phyloP scores from a whole-genome alignment of 2,329 filamentous ascomycete genomes.

The Magnaporthiopsis poae region DNA sequence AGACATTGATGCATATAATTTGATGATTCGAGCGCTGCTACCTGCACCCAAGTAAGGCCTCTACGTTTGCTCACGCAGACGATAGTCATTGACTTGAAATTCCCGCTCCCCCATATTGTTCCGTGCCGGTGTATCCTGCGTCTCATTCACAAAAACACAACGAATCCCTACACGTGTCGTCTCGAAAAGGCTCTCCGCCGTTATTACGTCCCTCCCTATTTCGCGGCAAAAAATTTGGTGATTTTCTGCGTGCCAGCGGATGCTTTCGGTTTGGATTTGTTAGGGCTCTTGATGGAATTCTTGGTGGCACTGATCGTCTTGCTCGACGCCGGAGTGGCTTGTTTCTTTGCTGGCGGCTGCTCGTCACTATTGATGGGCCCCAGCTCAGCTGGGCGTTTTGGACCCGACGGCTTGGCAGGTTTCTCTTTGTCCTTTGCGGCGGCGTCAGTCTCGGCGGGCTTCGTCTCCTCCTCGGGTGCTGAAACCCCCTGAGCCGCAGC shows the following conservation, averaged over 20 bases:
- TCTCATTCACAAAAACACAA: not conserved
- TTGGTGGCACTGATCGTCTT: slow-evolving; percentile 30
- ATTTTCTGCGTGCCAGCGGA: slow-evolving; percentile 33
- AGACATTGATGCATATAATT: not conserved
- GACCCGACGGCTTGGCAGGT: not conserved
- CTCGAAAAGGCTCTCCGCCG: not conserved
- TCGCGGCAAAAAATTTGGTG: slow-evolving; percentile 32
- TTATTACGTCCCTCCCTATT: not conserved
- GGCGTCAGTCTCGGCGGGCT: no score
- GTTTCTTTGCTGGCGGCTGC: slow-evolving; percentile 6
- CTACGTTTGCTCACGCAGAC: not conserved
- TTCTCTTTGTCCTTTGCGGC: not conserved
- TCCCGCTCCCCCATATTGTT: not conserved
- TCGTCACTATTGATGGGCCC: slow-evolving; percentile 3
- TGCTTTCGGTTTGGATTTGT: slow-evolving; percentile 17
- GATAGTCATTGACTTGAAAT: not conserved
- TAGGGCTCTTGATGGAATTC: slow-evolving; percentile 27
- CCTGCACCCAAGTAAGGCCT: not conserved
- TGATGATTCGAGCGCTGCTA: not conserved
- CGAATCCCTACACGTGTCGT: no score
- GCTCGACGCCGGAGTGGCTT: slow-evolving; percentile 7
- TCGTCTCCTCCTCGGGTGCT: not conserved
- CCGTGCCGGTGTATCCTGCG: not conserved
- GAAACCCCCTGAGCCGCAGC: no score
- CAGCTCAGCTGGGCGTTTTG: slow-evolving; percentile 3